Conservation (phyloP, 2,329 filamentous ascomycete genomes). For the Xylaria sp. region DNA sequence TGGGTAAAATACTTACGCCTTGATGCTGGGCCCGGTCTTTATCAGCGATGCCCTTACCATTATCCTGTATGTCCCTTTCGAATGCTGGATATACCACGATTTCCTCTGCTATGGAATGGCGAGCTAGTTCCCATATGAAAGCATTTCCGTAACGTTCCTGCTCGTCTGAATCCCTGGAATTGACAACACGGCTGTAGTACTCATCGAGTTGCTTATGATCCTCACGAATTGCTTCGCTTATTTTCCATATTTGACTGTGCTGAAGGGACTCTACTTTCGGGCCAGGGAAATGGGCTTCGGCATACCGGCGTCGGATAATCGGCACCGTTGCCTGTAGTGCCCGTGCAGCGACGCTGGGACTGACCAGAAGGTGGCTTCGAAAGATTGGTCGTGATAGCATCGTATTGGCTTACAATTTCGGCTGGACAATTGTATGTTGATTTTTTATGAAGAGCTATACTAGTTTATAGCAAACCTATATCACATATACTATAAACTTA, state of each 20-base stretch:
- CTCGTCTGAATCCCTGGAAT: slow-evolving; percentile 54
- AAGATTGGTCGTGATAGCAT: slow-evolving; percentile 22
- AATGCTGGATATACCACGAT: slow-evolving; percentile 60
- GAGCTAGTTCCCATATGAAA: slow-evolving; percentile 63
- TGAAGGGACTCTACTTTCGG: slow-evolving; percentile 25
- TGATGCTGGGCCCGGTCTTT: slow-evolving; percentile 52
- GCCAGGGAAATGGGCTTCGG: slow-evolving; percentile 25
- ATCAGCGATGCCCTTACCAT: slow-evolving; percentile 52
- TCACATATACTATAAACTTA: not conserved
- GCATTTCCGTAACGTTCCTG: slow-evolving; percentile 59
- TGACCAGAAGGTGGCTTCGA: not conserved
- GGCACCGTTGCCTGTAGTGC: not conserved
- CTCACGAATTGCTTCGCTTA: slow-evolving; percentile 33
- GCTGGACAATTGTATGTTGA: not conserved
- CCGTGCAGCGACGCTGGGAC: not conserved
- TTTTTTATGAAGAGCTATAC: not conserved
- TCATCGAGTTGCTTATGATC: slow-evolving; percentile 43
- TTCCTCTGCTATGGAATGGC: slow-evolving; percentile 63
- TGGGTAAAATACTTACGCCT: slow-evolving; percentile 32
- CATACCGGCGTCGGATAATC: slow-evolving; percentile 12
- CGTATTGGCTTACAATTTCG: not conserved
- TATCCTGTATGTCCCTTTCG: slow-evolving; percentile 53
- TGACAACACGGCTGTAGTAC: slow-evolving; percentile 56
- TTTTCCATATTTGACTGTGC: slow-evolving; percentile 28
- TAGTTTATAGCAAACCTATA: not conserved